A percentile compares a stretch with the other conserved stretches of the same genome.
These are phyloP conservation scores for Cadophora sp. DNA, from an alignment of 2,329 filamentous ascomycete genomes.

Conservation along the genomic window DNA sequence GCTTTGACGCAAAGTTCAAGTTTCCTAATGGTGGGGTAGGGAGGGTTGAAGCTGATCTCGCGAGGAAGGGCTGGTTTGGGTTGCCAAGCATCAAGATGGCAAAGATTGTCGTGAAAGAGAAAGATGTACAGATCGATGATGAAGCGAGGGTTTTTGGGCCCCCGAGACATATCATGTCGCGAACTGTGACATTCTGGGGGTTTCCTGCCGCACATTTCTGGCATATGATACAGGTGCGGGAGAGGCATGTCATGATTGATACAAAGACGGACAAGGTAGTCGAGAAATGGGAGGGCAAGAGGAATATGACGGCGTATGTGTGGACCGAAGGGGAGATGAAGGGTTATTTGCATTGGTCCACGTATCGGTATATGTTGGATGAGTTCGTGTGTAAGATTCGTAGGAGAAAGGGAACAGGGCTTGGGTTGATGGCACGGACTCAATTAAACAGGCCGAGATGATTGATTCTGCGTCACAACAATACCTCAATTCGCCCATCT, in stretches of 20 bases:
- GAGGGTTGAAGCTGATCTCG: constrained; percentile 43
- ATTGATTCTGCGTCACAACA: constrained; percentile 56
- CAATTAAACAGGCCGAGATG: constrained; percentile 53
- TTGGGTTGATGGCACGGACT: constrained; percentile 53
- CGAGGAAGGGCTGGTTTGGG: constrained; percentile 30
- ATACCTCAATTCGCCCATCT: too few relatives aligned
- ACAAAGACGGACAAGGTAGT: constrained; percentile 20
- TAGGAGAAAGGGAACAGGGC: constrained; percentile 47
- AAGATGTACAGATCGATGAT: constrained; percentile 56
- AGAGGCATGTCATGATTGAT: constrained; percentile 29
- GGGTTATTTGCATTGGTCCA: constrained; percentile 50
- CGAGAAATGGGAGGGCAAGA: constrained; percentile 32
- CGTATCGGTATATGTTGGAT: constrained; percentile 56
- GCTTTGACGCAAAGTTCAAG: constrained; percentile 47
- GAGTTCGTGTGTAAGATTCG: constrained; percentile 56
- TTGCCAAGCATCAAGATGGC: constrained; percentile 42
- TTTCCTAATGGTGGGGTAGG: constrained; percentile 51
- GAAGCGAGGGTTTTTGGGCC: constrained; percentile 50
- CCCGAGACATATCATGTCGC: constrained; percentile 30
- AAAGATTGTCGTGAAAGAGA: constrained; percentile 49
- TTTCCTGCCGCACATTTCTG: constrained; percentile 30
- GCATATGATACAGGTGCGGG: constrained; percentile 34
- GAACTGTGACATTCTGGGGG: constrained; percentile 32
- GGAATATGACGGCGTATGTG: constrained; percentile 32
- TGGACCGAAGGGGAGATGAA: constrained; percentile 21